Evolutionary conservation across 2,329 filamentous ascomycete species (phyloP).

Genomic region (Seiridium unicorne): DNA sequence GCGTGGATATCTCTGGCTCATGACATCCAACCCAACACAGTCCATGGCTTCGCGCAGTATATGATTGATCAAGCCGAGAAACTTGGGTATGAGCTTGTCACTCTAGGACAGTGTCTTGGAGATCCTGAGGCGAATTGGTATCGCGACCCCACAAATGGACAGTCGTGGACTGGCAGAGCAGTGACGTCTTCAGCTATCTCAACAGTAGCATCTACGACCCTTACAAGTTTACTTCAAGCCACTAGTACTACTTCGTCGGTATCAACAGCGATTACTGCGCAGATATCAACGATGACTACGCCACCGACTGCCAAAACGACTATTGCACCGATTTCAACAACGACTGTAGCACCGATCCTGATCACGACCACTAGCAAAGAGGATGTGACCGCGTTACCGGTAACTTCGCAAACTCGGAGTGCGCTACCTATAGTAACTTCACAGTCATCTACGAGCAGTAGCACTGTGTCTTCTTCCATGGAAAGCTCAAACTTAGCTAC

Average conservation of each 20-base stretch:
- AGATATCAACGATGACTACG: too few species aligned
- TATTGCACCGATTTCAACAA: too few species aligned
- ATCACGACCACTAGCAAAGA: too few species aligned
- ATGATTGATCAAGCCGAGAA: conserved; percentile 11
- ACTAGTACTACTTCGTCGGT: too few species aligned
- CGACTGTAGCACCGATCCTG: too few species aligned
- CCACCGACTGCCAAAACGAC: too few species aligned
- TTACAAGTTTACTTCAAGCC: too few species aligned
- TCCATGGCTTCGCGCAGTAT: conserved; percentile 13
- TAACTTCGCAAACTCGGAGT: too few species aligned
- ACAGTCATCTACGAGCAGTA: neutral
- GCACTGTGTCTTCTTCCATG: neutral
- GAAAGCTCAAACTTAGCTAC: neutral
- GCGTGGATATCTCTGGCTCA: conserved; percentile 25
- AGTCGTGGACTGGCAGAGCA: conserved; percentile 4
- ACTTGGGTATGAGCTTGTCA: conserved; percentile 14
- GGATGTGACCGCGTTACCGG: too few species aligned
- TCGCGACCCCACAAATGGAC: conserved; percentile 16
- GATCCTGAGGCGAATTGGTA: conserved; percentile 18
- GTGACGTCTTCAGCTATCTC: neutral
- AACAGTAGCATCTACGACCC: neutral
- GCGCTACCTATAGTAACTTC: neutral
- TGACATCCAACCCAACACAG: conserved; percentile 16
- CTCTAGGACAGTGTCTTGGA: conserved; percentile 17
- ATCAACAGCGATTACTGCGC: too few species aligned